phyloP scores from a whole-genome alignment of 768 basidiomycete genomes.

The Boletus rufocinnamomeus region DNA sequence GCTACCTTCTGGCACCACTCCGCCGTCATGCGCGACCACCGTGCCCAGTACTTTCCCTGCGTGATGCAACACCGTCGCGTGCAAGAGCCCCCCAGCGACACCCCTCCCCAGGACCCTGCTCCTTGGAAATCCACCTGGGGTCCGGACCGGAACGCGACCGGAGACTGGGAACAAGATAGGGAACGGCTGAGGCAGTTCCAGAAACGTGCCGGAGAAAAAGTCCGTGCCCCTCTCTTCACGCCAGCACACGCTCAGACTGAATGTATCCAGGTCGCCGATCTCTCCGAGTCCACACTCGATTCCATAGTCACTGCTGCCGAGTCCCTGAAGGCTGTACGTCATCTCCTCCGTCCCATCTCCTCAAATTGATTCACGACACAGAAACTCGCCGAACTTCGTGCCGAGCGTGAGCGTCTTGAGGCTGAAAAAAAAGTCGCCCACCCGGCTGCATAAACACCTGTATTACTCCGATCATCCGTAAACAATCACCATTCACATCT shows the following conservation, averaged over 20 bases:
- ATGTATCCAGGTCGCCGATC: constrained; percentile 49
- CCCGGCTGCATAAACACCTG: constrained; percentile 29
- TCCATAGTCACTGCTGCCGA: constrained; percentile 58
- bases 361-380: constrained; percentile 18
- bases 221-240: constrained; percentile 28
- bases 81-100: constrained; percentile 5
- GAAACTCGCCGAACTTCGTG: constrained; percentile 35
- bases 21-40: constrained; percentile 46
- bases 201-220: constrained; percentile 52
- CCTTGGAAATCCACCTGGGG: constrained; percentile 6
- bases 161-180: constrained; percentile 49
- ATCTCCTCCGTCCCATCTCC: not conserved
- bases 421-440: constrained; percentile 43
- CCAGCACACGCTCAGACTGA: not conserved
- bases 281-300: constrained; percentile 71
- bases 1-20: constrained; percentile 42
- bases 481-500: constrained; percentile 23
- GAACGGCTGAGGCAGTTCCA: constrained; percentile 48
- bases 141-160: constrained; percentile 16
- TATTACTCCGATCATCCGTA: constrained; percentile 18
- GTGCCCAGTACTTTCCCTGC: constrained; percentile 34
- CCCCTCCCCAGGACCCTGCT: constrained; percentile 9
- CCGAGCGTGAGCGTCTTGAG: constrained; percentile 41
- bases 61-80: constrained; percentile 28
- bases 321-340: constrained; percentile 58